These are phyloP conservation scores for Leishmania mexicana DNA, from an alignment of 208 protist genomes.

Conservation along the genomic window DNA sequence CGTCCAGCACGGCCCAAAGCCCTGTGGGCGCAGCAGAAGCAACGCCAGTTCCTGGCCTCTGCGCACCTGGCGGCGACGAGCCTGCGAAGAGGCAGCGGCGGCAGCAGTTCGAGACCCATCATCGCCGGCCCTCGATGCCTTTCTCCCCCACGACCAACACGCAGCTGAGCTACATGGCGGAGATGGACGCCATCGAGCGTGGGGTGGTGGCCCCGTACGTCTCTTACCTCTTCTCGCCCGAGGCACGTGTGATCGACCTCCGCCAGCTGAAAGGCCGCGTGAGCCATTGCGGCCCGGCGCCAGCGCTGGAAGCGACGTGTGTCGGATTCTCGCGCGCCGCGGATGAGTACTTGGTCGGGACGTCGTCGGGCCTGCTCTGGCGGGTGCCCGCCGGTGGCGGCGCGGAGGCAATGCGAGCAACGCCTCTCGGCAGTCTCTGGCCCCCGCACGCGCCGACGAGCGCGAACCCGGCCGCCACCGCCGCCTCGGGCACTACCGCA, in stretches of 20 bases:
- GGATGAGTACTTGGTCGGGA: conserved; percentile 57
- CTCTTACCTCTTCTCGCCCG: conserved; percentile 61
- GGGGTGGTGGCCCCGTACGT: conserved; percentile 37
- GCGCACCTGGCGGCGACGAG: neutral
- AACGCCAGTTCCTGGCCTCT: neutral
- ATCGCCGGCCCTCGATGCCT: neutral
- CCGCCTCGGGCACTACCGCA: neutral
- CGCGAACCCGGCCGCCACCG: neutral
- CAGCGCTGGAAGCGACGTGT: conserved; percentile 34
- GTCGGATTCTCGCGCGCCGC: conserved; percentile 47
- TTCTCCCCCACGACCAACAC: conserved; percentile 14
- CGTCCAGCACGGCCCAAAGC: conserved; percentile 4
- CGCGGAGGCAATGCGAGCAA: conserved; percentile 18
- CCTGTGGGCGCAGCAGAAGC: neutral
- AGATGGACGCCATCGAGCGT: conserved; percentile 43
- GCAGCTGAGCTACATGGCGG: conserved; percentile 25
- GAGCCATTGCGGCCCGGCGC: conserved; percentile 9
- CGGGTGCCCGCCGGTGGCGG: conserved; percentile 30
- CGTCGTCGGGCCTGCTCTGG: conserved; percentile 48
- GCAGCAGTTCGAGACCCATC: neutral
- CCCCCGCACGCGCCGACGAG: conserved; percentile 12
- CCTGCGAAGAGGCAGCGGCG: too few relatives aligned
- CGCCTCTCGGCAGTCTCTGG: conserved; percentile 39
- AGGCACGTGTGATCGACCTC: conserved; percentile 46
- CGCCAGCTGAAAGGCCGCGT: conserved; percentile 16